Conservation (phyloP, 2,329 filamentous ascomycete genomes). For the Fusarium temperatum region DNA sequence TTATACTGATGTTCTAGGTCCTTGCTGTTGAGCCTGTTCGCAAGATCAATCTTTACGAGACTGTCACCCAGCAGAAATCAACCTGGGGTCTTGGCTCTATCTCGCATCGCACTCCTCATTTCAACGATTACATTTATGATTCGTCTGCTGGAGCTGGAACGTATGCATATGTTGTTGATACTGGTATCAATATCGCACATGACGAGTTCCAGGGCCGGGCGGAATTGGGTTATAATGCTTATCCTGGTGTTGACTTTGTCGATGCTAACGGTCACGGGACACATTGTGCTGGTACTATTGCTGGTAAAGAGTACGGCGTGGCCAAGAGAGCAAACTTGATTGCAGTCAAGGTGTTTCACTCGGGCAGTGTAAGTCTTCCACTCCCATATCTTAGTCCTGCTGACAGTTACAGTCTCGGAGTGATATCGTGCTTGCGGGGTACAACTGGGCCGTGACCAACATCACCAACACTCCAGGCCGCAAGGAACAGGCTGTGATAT, state of each 20-base stretch:
- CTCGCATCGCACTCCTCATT: slow-evolving; percentile 51
- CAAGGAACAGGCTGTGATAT: slow-evolving; percentile 57
- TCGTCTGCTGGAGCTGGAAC: slow-evolving; percentile 50
- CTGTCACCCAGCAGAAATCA: slow-evolving; percentile 47
- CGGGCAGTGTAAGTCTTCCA: slow-evolving; percentile 8
- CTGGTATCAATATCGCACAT: slow-evolving; percentile 60
- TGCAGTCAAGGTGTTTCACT: slow-evolving; percentile 57
- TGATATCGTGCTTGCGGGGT: slow-evolving; percentile 44
- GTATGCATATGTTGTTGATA: slow-evolving; percentile 65
- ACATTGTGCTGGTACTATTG: slow-evolving; percentile 57
- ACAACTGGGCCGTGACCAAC: slow-evolving; percentile 54
- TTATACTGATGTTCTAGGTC: slow-evolving; percentile 40
- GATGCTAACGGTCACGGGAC: slow-evolving; percentile 58
- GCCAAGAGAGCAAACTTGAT: slow-evolving; percentile 55
- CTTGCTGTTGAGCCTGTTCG: slow-evolving; percentile 47
- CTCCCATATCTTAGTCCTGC: not conserved
- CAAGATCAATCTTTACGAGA: slow-evolving; percentile 41
- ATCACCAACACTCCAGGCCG: slow-evolving; percentile 51
- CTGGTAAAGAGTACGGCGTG: slow-evolving; percentile 55
- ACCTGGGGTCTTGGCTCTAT: slow-evolving; percentile 58
- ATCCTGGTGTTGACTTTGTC: slow-evolving; percentile 44
- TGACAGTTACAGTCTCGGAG: slow-evolving; percentile 34
- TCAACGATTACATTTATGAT: slow-evolving; percentile 54
- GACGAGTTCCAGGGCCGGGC: slow-evolving; percentile 56
- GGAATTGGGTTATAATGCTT: slow-evolving; percentile 48